Evolutionary conservation across 495 filamentous ascomycete species (phyloP).

Genomic region (Hypoxylon perforatum): DNA sequence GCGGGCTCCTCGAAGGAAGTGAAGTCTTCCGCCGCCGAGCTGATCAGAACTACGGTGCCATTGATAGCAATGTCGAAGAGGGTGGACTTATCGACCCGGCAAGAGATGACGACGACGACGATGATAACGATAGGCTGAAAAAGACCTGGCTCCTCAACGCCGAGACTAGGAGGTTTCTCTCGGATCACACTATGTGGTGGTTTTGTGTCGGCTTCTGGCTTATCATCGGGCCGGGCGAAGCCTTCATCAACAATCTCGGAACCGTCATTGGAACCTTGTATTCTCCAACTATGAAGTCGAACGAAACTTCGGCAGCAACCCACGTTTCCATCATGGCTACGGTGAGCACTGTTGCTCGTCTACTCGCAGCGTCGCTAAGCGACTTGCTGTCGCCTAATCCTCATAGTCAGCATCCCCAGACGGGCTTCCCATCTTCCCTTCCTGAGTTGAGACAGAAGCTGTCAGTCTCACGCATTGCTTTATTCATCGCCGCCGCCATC

Average conservation of each 20-base stretch:
- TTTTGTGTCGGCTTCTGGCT: slow-evolving; percentile 92
- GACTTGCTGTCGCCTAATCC: slow-evolving; percentile 84
- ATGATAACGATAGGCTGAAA: slow-evolving; percentile 75
- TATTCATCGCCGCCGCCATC: slow-evolving; percentile 79
- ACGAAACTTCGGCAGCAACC: slow-evolving; percentile 77
- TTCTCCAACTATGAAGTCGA: slow-evolving; percentile 61
- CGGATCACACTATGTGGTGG: slow-evolving; percentile 94
- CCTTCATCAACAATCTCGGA: slow-evolving; percentile 97
- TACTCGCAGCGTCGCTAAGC: slow-evolving; percentile 85
- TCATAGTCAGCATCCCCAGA: slow-evolving; percentile 53
- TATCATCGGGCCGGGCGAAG: slow-evolving; percentile 91
- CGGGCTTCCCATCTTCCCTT: slow-evolving; percentile 48
- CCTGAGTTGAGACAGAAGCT: slow-evolving; percentile 51
- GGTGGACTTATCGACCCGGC: slow-evolving; percentile 48
- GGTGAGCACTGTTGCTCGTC: slow-evolving; percentile 88
- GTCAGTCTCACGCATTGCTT: slow-evolving; percentile 78
- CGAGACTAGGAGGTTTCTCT: slow-evolving; percentile 83
- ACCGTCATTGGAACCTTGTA: slow-evolving; percentile 90
- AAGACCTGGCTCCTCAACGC: slow-evolving; percentile 89
- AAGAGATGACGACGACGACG: slow-evolving; percentile 56
- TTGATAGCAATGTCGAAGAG: slow-evolving; percentile 51
- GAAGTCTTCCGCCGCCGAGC: slow-evolving; percentile 49
- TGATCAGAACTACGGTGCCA: slow-evolving; percentile 52
- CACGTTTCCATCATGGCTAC: slow-evolving; percentile 93
- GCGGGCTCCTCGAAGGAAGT: slow-evolving; percentile 77